Percentiles rank a stretch among this genome's conserved stretches.
Evolutionary conservation across 768 basidiomycete genomes (phyloP).

Genomic region (Russula sp.): DNA sequence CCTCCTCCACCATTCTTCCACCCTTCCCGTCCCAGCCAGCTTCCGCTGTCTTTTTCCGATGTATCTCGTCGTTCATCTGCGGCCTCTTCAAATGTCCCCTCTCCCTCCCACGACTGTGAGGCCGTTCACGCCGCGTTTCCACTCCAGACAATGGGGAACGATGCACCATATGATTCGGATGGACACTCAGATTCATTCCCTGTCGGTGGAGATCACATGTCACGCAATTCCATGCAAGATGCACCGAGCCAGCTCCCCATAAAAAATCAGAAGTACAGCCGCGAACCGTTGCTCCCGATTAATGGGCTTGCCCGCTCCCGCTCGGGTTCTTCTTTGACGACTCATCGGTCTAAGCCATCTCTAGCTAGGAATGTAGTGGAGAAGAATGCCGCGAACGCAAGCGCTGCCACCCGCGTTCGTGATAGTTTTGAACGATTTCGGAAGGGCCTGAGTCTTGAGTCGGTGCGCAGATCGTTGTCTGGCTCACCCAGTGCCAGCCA

Average conservation of each 20-base stretch:
- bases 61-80: slow-evolving; percentile 29
- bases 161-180: slow-evolving; percentile 38
- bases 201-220: slow-evolving; percentile 1
- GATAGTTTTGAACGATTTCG: slow-evolving; percentile 56
- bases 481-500: slow-evolving; percentile 17
- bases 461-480: slow-evolving; percentile 24
- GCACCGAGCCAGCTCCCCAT: slow-evolving; percentile 30
- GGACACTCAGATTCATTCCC: slow-evolving; percentile 26
- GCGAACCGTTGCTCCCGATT: slow-evolving; percentile 65
- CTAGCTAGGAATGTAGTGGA: slow-evolving; percentile 25
- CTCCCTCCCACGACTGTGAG: slow-evolving; percentile 10
- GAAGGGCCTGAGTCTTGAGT: slow-evolving; percentile 37
- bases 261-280: slow-evolving; percentile 49
- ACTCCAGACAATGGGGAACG: slow-evolving; percentile 34
- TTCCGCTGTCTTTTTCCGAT: slow-evolving; percentile 34
- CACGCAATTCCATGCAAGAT: slow-evolving; percentile 25
- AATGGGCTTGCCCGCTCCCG: slow-evolving; percentile 26
- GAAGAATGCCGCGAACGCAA: slow-evolving; percentile 25
- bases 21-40: slow-evolving; percentile 53
- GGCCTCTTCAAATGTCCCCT: slow-evolving; percentile 25
- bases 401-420: slow-evolving; percentile 38
- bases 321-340: slow-evolving; percentile 21
- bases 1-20: slow-evolving; percentile 76
- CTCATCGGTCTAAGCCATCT: slow-evolving; percentile 24
- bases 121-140: slow-evolving; percentile 30